phyloP scores from a whole-genome alignment of 352 stramenopile species.

The Chrysophaeum taylorii region DNA sequence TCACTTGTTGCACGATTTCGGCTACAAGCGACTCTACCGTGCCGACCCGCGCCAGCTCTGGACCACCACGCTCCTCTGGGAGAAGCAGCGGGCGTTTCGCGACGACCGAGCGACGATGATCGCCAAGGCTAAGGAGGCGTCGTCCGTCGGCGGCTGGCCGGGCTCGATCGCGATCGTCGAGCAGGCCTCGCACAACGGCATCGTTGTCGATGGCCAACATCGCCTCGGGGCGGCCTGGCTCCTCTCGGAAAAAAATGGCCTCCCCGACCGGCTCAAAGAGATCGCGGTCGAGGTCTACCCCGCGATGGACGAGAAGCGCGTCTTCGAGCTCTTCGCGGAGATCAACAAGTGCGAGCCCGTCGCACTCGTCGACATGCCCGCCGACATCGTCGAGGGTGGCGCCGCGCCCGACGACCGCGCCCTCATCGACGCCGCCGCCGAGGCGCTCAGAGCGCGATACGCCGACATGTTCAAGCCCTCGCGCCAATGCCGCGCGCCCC shows the following conservation, averaged over 20 bases:
- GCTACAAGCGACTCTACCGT: constrained; percentile 45
- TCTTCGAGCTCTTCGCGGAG: constrained; percentile 48
- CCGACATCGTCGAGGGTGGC: constrained; percentile 15
- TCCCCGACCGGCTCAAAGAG: constrained; percentile 21
- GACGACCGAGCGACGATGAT: constrained; percentile 43
- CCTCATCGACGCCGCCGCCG: constrained; percentile 41
- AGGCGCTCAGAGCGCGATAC: constrained; percentile 29
- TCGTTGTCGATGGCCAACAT: constrained; percentile 51
- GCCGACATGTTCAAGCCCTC: constrained; percentile 46
- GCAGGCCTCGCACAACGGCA: neutral
- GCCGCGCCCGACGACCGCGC: constrained; percentile 31
- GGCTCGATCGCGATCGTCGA: constrained; percentile 46
- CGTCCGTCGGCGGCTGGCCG: constrained; percentile 42
- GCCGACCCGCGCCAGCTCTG: constrained; percentile 29
- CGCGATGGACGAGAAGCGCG: neutral
- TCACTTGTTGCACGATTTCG: constrained; percentile 23
- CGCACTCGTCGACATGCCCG: constrained; percentile 46
- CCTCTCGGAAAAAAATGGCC: constrained; percentile 23
- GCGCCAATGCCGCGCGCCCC: constrained; percentile 39
- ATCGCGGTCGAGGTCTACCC: constrained; percentile 49
- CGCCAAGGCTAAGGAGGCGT: constrained; percentile 45
- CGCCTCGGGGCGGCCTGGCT: constrained; percentile 47
- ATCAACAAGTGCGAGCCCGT: constrained; percentile 55
- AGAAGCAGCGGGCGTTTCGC: constrained; percentile 50
- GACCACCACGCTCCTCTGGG: constrained; percentile 39